phyloP scores from a whole-genome alignment of 441 rosid genomes.

The Melastoma candidum region DNA sequence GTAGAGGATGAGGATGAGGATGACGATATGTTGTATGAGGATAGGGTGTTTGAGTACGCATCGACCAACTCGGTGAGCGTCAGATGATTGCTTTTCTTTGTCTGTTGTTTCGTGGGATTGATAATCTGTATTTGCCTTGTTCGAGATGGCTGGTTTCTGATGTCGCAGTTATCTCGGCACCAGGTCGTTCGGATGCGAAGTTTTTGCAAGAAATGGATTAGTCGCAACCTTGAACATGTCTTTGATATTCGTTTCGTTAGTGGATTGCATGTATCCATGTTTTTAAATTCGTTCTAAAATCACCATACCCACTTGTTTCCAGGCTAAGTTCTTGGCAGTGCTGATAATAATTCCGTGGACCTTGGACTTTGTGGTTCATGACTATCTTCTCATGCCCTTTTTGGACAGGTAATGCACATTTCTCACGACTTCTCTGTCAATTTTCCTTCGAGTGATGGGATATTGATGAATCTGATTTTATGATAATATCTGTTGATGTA shows the following conservation, averaged over 20 bases:
- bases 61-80: constrained; percentile 62
- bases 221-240: too few species aligned
- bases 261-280: too few species aligned
- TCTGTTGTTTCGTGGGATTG: too few species aligned
- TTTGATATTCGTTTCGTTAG: too few species aligned
- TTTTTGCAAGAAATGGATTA: too few species aligned
- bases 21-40: constrained; percentile 79
- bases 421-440: neutral
- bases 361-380: constrained; percentile 82
- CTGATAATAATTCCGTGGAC: constrained; percentile 77
- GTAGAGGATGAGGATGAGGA: constrained; percentile 24
- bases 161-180: too few species aligned
- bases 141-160: too few species aligned
- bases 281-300: too few species aligned
- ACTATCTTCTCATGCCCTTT: constrained; percentile 89
- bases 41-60: constrained; percentile 76
- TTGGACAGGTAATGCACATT: constrained; percentile 60
- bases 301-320: constrained; percentile 19
- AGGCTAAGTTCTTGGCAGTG: constrained; percentile 83
- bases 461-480: neutral
- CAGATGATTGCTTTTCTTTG: too few species aligned
- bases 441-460: neutral
- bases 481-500: too few species aligned
- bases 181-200: too few species aligned
- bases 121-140: too few species aligned